Evolutionary conservation across 148 eudicot genomes (phyloP).

Genomic region (Fallopia convolvulus): DNA sequence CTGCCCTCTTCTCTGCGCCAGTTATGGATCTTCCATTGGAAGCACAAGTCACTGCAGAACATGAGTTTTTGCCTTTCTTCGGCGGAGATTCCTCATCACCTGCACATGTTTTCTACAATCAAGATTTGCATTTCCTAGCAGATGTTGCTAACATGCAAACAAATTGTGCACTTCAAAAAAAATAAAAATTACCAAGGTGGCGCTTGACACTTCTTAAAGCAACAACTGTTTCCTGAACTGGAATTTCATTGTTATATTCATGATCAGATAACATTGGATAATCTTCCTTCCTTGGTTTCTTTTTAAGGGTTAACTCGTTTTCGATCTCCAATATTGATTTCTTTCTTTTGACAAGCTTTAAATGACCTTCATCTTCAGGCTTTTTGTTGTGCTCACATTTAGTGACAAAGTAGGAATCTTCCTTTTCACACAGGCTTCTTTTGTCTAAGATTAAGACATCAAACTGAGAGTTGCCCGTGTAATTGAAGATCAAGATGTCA

Average conservation of each 20-base stretch:
- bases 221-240: not conserved
- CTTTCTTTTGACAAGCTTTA: not conserved
- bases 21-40: constrained; percentile 16
- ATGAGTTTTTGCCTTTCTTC: not conserved
- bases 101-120: not conserved
- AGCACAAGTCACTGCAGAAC: constrained; percentile 4
- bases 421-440: constrained; percentile 6
- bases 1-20: constrained; percentile 13
- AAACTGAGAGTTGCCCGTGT: constrained; percentile 10
- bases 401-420: not conserved
- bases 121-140: not conserved
- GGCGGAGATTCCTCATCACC: not conserved
- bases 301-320: not conserved
- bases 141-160: not conserved
- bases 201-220: not conserved
- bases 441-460: constrained; percentile 4
- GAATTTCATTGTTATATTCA: not conserved
- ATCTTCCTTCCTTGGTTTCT: not conserved
- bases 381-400: not conserved
- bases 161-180: not conserved
- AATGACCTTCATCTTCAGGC: not conserved
- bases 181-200: not conserved
- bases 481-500: constrained; percentile 7
- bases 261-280: not conserved
- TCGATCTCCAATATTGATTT: not conserved